These are phyloP conservation scores for Penicillium goetzii DNA, from an alignment of 495 filamentous ascomycete genomes.

Conservation along the genomic window DNA sequence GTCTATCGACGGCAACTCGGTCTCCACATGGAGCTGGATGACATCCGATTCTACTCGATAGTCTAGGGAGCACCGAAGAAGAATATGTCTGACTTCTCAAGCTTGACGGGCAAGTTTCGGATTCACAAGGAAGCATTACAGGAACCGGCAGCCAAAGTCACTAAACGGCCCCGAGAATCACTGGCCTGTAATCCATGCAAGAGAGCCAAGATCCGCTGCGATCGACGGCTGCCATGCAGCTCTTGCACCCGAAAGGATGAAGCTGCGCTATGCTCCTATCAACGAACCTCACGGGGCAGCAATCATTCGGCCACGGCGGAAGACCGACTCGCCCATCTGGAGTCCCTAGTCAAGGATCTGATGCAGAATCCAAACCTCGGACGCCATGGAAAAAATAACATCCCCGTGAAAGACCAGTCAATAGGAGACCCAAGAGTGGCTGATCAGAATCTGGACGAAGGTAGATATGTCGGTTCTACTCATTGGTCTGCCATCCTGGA, in stretches of 20 bases:
- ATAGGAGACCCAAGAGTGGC: neutral
- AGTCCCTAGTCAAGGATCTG: slow-evolving; percentile 13
- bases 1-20: neutral
- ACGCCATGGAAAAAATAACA: neutral
- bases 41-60: neutral
- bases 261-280: neutral
- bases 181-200: neutral
- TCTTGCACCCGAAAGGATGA: slow-evolving; percentile 1
- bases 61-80: neutral
- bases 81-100: slow-evolving; percentile 2
- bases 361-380: slow-evolving; percentile 3
- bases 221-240: neutral
- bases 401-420: neutral
- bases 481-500: slow-evolving; percentile 23
- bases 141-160: neutral
- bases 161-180: neutral
- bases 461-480: slow-evolving; percentile 20
- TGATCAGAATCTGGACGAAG: neutral
- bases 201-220: neutral
- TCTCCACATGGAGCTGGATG: neutral
- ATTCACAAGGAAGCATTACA: neutral
- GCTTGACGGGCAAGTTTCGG: neutral
- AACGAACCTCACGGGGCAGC: neutral
- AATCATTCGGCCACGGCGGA: slow-evolving; percentile 4
- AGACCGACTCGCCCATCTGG: slow-evolving; percentile 14